A percentile compares a stretch with the other conserved stretches of the same genome.
These are phyloP conservation scores for Macaranga tanarius DNA, from an alignment of 441 rosid genomes.

Conservation along the genomic window DNA sequence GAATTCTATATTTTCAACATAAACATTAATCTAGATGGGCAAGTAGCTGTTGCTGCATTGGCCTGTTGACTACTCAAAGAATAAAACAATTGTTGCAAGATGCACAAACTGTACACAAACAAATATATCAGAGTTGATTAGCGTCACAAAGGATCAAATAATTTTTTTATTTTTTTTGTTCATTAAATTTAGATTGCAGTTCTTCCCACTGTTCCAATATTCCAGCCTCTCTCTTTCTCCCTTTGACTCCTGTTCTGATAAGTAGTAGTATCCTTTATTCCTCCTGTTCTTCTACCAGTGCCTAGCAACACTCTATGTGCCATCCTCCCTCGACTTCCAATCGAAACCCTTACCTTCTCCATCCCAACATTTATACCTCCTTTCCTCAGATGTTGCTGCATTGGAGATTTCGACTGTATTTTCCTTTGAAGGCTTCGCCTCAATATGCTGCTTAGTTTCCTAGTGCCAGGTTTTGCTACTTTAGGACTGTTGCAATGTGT, in stretches of 20 bases:
- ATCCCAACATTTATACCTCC: slow-evolving; percentile 78
- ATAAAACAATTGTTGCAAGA: too few species aligned
- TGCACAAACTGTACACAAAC: too few species aligned
- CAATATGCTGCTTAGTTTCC: slow-evolving; percentile 55
- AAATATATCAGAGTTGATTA: too few species aligned
- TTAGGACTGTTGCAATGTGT: slow-evolving; percentile 57
- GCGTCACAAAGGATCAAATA: too few species aligned
- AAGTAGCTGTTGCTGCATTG: too few species aligned
- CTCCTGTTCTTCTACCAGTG: slow-evolving; percentile 52
- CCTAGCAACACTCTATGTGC: slow-evolving; percentile 58
- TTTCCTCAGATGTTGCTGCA: slow-evolving; percentile 69
- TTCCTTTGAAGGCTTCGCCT: slow-evolving; percentile 81
- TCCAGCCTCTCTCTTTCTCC: slow-evolving; percentile 88
- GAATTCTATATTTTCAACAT: too few species aligned
- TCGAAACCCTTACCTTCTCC: slow-evolving; percentile 83
- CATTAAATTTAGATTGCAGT: slow-evolving; percentile 23
- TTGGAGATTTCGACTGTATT: slow-evolving; percentile 52
- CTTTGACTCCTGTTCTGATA: slow-evolving; percentile 54
- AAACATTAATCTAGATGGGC: too few species aligned
- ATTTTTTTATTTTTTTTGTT: too few species aligned
- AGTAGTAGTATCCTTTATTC: slow-evolving; percentile 36
- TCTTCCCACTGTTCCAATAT: slow-evolving; percentile 39
- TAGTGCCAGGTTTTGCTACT: slow-evolving; percentile 41
- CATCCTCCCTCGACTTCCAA: slow-evolving; percentile 80
- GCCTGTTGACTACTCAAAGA: too few species aligned